Conservation (phyloP, 169 alveolate genomes). For the Eimeria tenella region DNA sequence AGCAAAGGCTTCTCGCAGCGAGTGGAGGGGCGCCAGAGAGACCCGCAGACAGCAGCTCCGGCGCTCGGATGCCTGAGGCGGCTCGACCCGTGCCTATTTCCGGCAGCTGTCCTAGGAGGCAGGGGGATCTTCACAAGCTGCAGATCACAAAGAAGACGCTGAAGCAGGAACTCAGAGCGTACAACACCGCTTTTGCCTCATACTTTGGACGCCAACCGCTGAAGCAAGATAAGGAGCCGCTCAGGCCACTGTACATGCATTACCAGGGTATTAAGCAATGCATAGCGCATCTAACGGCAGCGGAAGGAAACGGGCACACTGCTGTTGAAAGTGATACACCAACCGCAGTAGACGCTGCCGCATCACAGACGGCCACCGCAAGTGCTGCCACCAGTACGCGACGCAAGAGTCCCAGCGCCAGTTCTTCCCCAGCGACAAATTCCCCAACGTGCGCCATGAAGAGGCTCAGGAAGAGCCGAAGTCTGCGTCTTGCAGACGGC, state of each 20-base stretch:
- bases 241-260: slow-evolving; percentile 74
- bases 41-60: background rate
- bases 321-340: background rate
- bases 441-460: background rate
- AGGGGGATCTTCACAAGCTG: background rate
- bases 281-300: slow-evolving; percentile 7
- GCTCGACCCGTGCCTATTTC: background rate
- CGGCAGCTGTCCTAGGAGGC: background rate
- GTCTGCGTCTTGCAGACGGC: slow-evolving; percentile 10
- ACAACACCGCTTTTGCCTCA: slow-evolving; percentile 37
- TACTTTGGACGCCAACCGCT: slow-evolving; percentile 73
- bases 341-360: background rate
- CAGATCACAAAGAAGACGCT: slow-evolving; percentile 30
- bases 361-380: background rate
- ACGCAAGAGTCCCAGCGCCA: slow-evolving; percentile 1
- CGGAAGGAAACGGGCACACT: background rate
- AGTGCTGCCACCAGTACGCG: background rate
- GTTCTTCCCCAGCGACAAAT: background rate
- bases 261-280: slow-evolving; percentile 58
- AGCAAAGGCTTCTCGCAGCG: slow-evolving; percentile 19
- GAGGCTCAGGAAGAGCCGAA: slow-evolving; percentile 15
- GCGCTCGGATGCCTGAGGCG: background rate
- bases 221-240: slow-evolving; percentile 76
- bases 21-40: background rate
- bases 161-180: slow-evolving; percentile 64